Evolutionary conservation across 2,329 filamentous ascomycete genomes (phyloP), one percentile per base, ranked within the genome.

Genomic region (Fusarium devonianum): DNA sequence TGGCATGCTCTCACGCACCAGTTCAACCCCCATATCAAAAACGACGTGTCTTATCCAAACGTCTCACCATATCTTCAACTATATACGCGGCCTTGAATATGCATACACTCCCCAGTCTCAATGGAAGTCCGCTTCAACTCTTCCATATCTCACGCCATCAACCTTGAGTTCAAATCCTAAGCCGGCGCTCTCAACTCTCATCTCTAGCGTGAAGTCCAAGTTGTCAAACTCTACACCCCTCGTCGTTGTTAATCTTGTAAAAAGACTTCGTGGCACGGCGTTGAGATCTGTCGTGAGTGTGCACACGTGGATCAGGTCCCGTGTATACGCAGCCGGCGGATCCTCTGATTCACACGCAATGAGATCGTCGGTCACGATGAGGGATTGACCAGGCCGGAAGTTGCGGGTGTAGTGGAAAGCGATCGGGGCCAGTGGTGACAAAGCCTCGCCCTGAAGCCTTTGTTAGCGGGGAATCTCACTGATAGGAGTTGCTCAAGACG

Each of bases 331-430:
- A 2, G 70, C 78, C 0, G 85, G 88, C 5, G 85, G 86, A 41
- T 79, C 78, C 55, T 92, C 88, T 4, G 82, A 79, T 47, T 89
- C 87, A 62, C 86, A 90, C 4, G 87, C 88, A 52, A 92, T 90
- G 26, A 93, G 75, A 63, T 93, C 89, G 70, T 93, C 89, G 40
- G 89, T 89, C 5, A 93, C 89, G 4, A 90, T 72, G 6, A 92
- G 80, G 0, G 86, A 89, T 70, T 92, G 89, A 0, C 87, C 86
- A 0, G 88, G 88, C 2, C 88, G 83, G 73, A 93, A 93, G 71
- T 92, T 93, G 53, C 89, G 86, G 3, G 89, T 92, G 73, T 92
- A 93, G 75, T 92, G 89, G 72, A 93, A 92, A 2, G 87, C 88
- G 49, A 92, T 87, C 0, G 89, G 89, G 1, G 82, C 79, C 1